These are phyloP conservation scores for Rosa persica DNA, from an alignment of 306 rosid species.

Conservation along the genomic window DNA sequence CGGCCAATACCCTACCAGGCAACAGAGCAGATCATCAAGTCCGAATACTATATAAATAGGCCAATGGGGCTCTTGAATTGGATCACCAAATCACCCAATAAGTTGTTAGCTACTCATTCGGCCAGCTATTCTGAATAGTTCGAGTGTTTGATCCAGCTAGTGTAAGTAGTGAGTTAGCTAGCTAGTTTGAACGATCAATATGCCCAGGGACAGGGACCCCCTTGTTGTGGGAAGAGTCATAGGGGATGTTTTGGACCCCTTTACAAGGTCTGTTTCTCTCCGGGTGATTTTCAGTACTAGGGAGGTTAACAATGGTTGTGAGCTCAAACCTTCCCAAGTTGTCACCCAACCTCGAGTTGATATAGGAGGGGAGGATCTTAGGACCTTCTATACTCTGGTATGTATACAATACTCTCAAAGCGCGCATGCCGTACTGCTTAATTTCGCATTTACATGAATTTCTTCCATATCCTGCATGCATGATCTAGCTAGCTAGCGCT, in stretches of 20 bases:
- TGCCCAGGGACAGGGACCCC: conserved; percentile 54
- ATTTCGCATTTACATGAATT: neutral
- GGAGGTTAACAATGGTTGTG: conserved; percentile 59
- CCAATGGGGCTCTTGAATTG: neutral
- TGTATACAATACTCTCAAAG: neutral
- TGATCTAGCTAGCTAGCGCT: neutral
- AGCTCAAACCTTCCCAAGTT: conserved; percentile 55
- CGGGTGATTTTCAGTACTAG: conserved; percentile 29
- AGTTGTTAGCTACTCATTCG: neutral
- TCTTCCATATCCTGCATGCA: neutral
- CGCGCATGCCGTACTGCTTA: neutral
- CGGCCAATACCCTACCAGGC: neutral
- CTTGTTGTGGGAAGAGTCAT: conserved; percentile 52
- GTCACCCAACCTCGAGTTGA: conserved; percentile 48
- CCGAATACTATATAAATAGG: conserved; percentile 16
- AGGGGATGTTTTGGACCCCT: conserved; percentile 55
- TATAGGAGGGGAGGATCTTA: conserved; percentile 52
- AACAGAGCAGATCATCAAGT: neutral
- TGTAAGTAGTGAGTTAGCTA: neutral
- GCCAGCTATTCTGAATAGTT: neutral
- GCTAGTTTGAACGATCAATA: conserved; percentile 2
- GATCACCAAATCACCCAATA: neutral
- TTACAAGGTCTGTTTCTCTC: conserved; percentile 40
- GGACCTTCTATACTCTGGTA: conserved; percentile 64
- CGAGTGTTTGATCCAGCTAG: too few species aligned